phyloP scores from a whole-genome alignment of 163 green algal genomes.

The Volvox carteri region DNA sequence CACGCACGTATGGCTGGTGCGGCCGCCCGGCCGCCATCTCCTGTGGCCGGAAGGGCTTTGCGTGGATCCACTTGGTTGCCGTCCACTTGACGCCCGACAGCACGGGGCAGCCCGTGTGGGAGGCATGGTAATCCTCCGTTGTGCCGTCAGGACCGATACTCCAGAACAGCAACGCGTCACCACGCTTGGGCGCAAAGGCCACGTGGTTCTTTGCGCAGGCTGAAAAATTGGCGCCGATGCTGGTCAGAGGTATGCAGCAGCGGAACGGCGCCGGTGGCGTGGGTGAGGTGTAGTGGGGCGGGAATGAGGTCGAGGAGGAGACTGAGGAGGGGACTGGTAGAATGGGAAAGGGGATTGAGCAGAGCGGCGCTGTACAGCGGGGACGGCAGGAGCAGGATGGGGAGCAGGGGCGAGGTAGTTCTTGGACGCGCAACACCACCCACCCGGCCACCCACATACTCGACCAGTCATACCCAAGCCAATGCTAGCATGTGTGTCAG shows the following conservation, averaged over 20 bases:
- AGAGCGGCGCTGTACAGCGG: no score
- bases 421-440: no score
- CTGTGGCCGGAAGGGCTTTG: conserved; percentile 65
- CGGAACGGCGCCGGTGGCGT: no score
- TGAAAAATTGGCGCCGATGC: conserved; percentile 49
- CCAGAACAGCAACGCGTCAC: conserved; percentile 89
- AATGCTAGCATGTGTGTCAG: no score
- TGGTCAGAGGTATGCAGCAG: conserved; percentile 5
- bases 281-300: no score
- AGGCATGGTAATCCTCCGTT: conserved; percentile 65
- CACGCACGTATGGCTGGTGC: conserved; percentile 28
- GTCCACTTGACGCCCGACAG: conserved; percentile 76
- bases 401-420: no score
- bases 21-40: conserved; percentile 34
- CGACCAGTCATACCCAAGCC: no score
- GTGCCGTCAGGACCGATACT: conserved; percentile 74
- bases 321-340: no score
- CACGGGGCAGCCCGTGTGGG: conserved; percentile 86
- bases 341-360: no score
- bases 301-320: no score
- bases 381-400: no score
- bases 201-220: conserved; percentile 68
- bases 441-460: no score
- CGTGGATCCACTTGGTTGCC: conserved; percentile 80
- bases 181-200: conserved; percentile 75